Percentiles rank a stretch among this genome's conserved stretches.
phyloP scores from a whole-genome alignment of 176 grass and related monocot species.

The Rhynchospora tenuis region DNA sequence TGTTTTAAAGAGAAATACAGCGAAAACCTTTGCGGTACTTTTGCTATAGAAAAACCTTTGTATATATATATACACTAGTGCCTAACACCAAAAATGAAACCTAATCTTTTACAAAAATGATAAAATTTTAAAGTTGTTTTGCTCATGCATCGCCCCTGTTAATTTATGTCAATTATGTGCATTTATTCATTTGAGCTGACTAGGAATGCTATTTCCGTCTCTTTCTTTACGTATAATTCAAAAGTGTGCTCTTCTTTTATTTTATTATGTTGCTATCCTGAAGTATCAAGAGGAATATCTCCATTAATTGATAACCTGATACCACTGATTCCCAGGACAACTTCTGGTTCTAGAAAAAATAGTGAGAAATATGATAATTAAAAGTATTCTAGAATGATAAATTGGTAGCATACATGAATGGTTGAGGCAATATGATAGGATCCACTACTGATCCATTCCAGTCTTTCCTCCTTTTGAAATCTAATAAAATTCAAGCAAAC shows the following conservation, averaged over 20 bases:
- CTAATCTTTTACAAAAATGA: not conserved
- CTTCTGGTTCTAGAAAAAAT: constrained; percentile 1
- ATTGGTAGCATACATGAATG: not conserved
- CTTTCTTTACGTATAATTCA: not conserved
- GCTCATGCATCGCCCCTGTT: not conserved
- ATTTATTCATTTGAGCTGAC: not conserved
- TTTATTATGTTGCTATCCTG: constrained; percentile 2
- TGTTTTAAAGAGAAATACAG: too few relatives aligned
- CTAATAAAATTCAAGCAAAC: not conserved
- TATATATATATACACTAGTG: not conserved
- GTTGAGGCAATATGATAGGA: not conserved
- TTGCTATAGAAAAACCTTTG: not conserved
- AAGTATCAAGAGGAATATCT: not conserved
- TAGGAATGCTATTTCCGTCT: not conserved
- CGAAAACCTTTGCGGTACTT: not conserved
- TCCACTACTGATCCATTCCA: not conserved
- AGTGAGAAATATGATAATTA: not conserved
- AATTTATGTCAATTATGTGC: too few relatives aligned
- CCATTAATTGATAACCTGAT: not conserved
- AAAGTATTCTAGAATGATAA: not conserved
- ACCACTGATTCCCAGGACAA: not conserved
- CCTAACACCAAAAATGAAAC: not conserved
- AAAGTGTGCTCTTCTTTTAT: not conserved
- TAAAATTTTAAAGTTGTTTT: not conserved
- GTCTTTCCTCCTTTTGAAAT: not conserved